Conservation (phyloP, 768 basidiomycete species). For the Boletales sp. region DNA sequence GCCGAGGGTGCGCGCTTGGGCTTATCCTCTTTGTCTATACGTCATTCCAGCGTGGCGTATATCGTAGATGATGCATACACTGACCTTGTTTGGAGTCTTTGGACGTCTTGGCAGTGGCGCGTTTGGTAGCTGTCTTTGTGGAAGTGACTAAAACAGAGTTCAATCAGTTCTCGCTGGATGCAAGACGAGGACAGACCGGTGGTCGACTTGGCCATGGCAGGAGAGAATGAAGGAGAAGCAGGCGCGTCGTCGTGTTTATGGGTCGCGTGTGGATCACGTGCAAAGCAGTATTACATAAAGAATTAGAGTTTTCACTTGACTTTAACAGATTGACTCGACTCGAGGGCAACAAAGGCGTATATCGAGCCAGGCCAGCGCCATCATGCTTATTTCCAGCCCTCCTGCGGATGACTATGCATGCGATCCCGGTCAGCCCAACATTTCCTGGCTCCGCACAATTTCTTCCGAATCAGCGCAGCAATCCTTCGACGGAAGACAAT, state of each 20-base stretch:
- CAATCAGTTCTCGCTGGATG: not conserved
- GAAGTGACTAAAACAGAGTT: constrained; percentile 39
- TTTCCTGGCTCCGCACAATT: constrained; percentile 44
- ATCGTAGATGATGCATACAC: constrained; percentile 10
- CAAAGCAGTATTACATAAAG: constrained; percentile 2
- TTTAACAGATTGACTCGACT: no score
- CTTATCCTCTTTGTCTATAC: constrained; percentile 40
- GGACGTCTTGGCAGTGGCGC: constrained; percentile 43
- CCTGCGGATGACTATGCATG: constrained; percentile 57
- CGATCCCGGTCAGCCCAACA: constrained; percentile 73
- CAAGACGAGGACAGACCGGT: constrained; percentile 36
- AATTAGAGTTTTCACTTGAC: no score
- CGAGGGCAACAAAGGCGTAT: not conserved
- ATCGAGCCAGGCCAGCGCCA: constrained; percentile 45
- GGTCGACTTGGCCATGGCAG: constrained; percentile 47
- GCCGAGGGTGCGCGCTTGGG: constrained; percentile 56
- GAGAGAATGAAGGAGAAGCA: constrained; percentile 8
- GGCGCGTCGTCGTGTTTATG: constrained; percentile 13
- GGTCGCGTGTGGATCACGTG: constrained; percentile 31
- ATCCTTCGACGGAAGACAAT: not conserved
- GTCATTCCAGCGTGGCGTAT: not conserved
- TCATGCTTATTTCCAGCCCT: no score
- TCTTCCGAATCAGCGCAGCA: not conserved
- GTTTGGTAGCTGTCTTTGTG: constrained; percentile 56
- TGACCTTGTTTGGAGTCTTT: constrained; percentile 36